Evolutionary conservation across 805 yeast genomes (phyloP), one percentile per base, ranked within the genome.

Genomic region (Zygosaccharomyces rouxii): DNA sequence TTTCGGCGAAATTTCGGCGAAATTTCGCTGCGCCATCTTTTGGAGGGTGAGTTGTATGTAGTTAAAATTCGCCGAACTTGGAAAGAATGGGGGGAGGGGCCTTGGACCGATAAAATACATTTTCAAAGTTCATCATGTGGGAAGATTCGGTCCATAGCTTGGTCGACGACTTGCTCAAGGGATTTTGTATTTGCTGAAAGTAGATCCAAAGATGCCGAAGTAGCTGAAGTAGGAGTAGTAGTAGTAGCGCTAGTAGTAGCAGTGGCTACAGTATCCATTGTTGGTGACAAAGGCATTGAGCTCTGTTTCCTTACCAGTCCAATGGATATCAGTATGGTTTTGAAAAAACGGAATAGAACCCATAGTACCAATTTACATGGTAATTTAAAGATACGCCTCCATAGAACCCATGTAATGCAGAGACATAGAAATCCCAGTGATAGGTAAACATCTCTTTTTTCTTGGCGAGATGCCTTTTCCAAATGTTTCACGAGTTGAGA

Each of bases 311-410:
- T 53, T 4, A 59, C 58, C 9, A 64, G 48, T 6, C 70, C 70
- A 1, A 60, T 41, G 2, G 64, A 44, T 7, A 54, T 44, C 29
- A 67, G 46, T 4, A 64, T 55, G 3, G 60, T 63, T 53, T 74
- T 78, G 54, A 74, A 66, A 40, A 67, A 64, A 25, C 59, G 59
- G 56, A 67, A 67, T 40, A 58, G 42, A 10, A 66, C 21, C 70
- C 70, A 67, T 7, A 67, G 30, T 2, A 48, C 44, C 14, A 67
- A 39, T 44, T 62, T 67, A 5, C 60, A 53, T 1, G 71, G 71
- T 16, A 59, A 44, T 44, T 59, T 64, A 48, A 67, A 59, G 4
- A 67, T 54, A 39, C 71, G 62, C 30, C 69, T 53, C 70, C 70
- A 67, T 4, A 67, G 45, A 3, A 67, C 66, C 70, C 69, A 67